These are phyloP conservation scores for Sporothrix dimorphospora DNA, from an alignment of 2,329 filamentous ascomycete species.

Conservation along the genomic window DNA sequence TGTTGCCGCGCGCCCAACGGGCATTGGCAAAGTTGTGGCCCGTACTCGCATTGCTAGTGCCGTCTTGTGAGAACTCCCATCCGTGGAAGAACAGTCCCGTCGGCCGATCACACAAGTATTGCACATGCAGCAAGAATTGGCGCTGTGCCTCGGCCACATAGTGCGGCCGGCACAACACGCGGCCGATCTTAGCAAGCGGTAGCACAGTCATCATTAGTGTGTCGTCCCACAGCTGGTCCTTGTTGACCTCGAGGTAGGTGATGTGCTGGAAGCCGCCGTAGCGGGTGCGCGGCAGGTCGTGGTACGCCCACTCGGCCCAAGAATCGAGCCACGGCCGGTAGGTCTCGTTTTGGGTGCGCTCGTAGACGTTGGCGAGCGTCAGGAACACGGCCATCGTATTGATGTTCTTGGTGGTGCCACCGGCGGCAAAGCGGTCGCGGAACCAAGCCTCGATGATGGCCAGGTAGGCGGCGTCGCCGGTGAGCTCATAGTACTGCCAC, in stretches of 20 bases:
- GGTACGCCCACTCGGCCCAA: slow-evolving; percentile 83
- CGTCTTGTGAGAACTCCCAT: slow-evolving; percentile 72
- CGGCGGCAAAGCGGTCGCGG: slow-evolving; percentile 65
- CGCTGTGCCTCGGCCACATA: slow-evolving; percentile 78
- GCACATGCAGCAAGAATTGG: slow-evolving; percentile 76
- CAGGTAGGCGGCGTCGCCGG: slow-evolving; percentile 62
- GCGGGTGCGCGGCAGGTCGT: slow-evolving; percentile 71
- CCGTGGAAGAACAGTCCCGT: slow-evolving; percentile 80
- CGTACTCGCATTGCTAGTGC: not conserved
- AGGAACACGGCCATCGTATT: slow-evolving; percentile 82
- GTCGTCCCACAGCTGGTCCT: slow-evolving; percentile 81
- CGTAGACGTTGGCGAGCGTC: slow-evolving; percentile 76
- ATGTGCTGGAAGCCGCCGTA: slow-evolving; percentile 76
- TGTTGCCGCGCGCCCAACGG: slow-evolving; percentile 64
- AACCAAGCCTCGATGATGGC: slow-evolving; percentile 76
- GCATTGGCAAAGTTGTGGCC: slow-evolving; percentile 65
- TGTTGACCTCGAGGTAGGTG: slow-evolving; percentile 71
- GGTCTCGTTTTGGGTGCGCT: slow-evolving; percentile 67
- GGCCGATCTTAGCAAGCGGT: slow-evolving; percentile 78
- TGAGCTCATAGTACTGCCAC: slow-evolving; percentile 79
- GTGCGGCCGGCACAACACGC: slow-evolving; percentile 67
- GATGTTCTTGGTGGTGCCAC: slow-evolving; percentile 81
- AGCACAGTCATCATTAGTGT: slow-evolving; percentile 88
- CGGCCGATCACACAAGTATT: slow-evolving; percentile 74
- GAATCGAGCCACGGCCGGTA: slow-evolving; percentile 78